A percentile compares a stretch with the other conserved stretches of the same genome.
phyloP scores from a whole-genome alignment of 495 filamentous ascomycete genomes.

The Lasiosphaeria hispida region DNA sequence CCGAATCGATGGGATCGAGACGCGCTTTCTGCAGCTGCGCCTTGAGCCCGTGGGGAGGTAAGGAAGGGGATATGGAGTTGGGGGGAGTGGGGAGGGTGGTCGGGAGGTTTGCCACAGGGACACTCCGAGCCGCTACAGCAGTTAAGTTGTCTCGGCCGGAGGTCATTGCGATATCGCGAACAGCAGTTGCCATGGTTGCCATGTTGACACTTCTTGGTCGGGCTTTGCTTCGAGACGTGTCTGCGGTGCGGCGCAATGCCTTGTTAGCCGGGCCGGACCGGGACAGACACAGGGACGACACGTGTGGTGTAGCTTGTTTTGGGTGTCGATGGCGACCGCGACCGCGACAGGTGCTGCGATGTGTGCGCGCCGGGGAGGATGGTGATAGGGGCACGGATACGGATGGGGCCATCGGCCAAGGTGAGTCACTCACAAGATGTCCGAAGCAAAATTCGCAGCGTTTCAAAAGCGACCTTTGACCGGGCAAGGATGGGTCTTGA shows the following conservation, averaged over 20 bases:
- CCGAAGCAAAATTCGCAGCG: slow-evolving; percentile 31
- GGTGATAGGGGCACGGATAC: neutral
- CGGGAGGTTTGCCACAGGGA: slow-evolving; percentile 57
- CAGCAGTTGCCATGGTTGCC: slow-evolving; percentile 60
- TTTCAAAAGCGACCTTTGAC: slow-evolving; percentile 35
- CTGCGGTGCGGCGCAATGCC: slow-evolving; percentile 30
- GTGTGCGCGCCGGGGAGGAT: neutral
- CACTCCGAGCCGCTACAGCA: slow-evolving; percentile 57
- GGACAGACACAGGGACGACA: slow-evolving; percentile 23
- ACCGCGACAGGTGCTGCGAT: neutral
- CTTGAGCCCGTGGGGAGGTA: slow-evolving; percentile 77
- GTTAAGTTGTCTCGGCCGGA: slow-evolving; percentile 60
- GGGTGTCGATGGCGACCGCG: neutral
- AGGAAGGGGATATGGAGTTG: slow-evolving; percentile 89
- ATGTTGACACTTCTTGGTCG: slow-evolving; percentile 45
- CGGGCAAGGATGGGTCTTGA: slow-evolving; percentile 36
- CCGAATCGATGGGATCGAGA: slow-evolving; percentile 75
- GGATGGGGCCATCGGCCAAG: neutral
- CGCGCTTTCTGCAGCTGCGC: slow-evolving; percentile 57
- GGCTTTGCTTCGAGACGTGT: slow-evolving; percentile 48
- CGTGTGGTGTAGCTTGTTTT: slow-evolving; percentile 3
- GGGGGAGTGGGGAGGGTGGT: slow-evolving; percentile 87
- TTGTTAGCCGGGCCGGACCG: slow-evolving; percentile 16
- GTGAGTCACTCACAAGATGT: slow-evolving; percentile 43
- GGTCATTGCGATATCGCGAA: slow-evolving; percentile 68